Percentiles rank a stretch among this genome's conserved stretches.
phyloP scores from a whole-genome alignment of 345 rosid genomes.

The Gossypium anomalum region DNA sequence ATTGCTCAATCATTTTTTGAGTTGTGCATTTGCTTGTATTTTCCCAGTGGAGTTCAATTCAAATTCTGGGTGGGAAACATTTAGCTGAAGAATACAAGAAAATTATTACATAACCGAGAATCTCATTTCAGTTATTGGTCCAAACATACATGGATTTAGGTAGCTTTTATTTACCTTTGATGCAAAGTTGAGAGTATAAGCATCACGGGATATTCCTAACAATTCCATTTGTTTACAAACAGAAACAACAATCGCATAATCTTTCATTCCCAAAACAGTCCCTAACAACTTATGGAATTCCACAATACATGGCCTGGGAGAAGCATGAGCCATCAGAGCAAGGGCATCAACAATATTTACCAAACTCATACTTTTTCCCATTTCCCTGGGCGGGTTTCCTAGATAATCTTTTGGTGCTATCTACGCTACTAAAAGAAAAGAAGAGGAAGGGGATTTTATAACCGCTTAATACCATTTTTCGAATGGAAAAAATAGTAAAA shows the following conservation, averaged over 20 bases:
- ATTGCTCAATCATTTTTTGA: neutral
- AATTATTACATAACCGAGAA: neutral
- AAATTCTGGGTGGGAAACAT: no score
- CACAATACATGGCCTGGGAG: neutral
- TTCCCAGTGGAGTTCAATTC: no score
- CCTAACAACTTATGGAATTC: neutral
- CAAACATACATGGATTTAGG: no score
- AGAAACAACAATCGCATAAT: neutral
- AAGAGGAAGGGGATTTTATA: neutral
- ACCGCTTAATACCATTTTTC: no score
- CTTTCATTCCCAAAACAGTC: constrained; percentile 3
- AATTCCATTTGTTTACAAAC: constrained; percentile 6
- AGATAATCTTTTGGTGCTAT: neutral
- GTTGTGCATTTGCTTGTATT: no score
- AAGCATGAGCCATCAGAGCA: neutral
- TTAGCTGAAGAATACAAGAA: no score
- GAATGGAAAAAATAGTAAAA: no score
- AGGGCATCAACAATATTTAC: neutral
- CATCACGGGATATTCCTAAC: neutral
- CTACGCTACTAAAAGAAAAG: neutral
- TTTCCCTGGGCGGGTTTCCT: neutral
- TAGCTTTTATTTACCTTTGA: no score
- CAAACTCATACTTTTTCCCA: neutral
- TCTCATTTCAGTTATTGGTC: no score
- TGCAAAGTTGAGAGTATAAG: neutral